Conservation (phyloP, 768 basidiomycete genomes). For the Collybiopsis confluens region DNA sequence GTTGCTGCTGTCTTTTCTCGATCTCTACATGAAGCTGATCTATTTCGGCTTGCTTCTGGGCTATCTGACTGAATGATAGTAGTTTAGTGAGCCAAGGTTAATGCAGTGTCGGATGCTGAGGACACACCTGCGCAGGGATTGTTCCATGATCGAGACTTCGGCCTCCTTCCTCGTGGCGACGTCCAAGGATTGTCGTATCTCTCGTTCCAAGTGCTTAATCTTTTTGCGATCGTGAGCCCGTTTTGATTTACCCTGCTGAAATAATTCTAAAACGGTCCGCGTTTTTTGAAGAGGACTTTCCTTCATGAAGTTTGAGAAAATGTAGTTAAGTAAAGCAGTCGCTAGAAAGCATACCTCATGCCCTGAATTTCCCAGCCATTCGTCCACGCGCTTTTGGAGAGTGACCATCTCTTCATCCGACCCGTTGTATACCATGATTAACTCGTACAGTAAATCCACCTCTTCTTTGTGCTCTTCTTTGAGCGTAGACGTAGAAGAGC, state of each 20-base stretch:
- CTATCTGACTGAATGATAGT: neutral
- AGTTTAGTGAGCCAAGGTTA: neutral
- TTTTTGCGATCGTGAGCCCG: neutral
- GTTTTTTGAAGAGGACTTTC: slow-evolving; percentile 4
- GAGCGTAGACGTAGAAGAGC: neutral
- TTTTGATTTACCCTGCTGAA: slow-evolving; percentile 1
- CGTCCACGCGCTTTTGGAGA: neutral
- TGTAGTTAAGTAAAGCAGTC: too few relatives aligned
- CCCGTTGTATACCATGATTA: neutral
- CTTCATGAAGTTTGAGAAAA: neutral
- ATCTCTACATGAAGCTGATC: slow-evolving; percentile 1
- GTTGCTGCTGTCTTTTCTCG: neutral
- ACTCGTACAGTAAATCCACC: neutral
- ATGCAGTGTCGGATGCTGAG: neutral
- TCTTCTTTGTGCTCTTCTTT: slow-evolving; percentile 2
- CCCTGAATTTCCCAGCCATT: neutral
- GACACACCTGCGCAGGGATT: slow-evolving; percentile 3
- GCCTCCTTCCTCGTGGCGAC: neutral
- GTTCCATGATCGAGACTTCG: slow-evolving; percentile 5
- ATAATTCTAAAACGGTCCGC: neutral
- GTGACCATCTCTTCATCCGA: slow-evolving; percentile 2
- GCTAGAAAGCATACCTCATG: neutral
- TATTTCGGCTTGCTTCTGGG: slow-evolving; percentile 4
- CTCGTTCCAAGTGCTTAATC: neutral
- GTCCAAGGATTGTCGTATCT: neutral